Evolutionary conservation across 2,329 filamentous ascomycete species (phyloP).

Genomic region (Aspergillus intermedius): DNA sequence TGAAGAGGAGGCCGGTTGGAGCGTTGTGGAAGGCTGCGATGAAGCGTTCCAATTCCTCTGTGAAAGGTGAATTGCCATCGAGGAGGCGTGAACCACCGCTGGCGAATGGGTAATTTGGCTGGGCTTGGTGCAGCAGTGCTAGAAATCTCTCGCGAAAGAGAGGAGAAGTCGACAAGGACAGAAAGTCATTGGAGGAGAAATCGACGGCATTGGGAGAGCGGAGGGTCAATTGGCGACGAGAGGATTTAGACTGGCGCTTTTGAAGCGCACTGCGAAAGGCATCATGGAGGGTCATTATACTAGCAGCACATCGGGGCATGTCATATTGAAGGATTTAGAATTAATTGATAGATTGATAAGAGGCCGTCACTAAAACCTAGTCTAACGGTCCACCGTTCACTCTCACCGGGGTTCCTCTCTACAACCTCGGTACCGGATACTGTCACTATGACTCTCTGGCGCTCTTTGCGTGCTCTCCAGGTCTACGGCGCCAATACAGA

Average conservation of each 20-base stretch:
- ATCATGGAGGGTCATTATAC: conserved; percentile 14
- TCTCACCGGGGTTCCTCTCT: no score
- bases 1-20: conserved; percentile 53
- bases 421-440: background rate
- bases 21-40: conserved; percentile 58
- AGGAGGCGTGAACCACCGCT: conserved; percentile 57
- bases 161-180: conserved; percentile 49
- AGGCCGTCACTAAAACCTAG: background rate
- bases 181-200: conserved; percentile 62
- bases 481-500: conserved; percentile 79
- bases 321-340: conserved; percentile 2
- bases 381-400: background rate
- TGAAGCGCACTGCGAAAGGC: conserved; percentile 28
- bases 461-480: conserved; percentile 62
- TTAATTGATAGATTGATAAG: no score
- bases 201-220: conserved; percentile 42
- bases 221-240: conserved; percentile 44
- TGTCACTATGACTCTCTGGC: conserved; percentile 48
- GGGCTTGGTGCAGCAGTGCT: conserved; percentile 36
- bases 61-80: conserved; percentile 58
- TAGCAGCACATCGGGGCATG: conserved; percentile 1
- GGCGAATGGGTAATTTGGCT: conserved; percentile 40
- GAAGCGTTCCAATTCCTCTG: conserved; percentile 51
- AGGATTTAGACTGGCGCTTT: conserved; percentile 38
- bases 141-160: conserved; percentile 46